These are phyloP conservation scores for Sphagnum magellanicum DNA, from an alignment of 228 moss, liverwort and hornwort species.

Conservation along the genomic window DNA sequence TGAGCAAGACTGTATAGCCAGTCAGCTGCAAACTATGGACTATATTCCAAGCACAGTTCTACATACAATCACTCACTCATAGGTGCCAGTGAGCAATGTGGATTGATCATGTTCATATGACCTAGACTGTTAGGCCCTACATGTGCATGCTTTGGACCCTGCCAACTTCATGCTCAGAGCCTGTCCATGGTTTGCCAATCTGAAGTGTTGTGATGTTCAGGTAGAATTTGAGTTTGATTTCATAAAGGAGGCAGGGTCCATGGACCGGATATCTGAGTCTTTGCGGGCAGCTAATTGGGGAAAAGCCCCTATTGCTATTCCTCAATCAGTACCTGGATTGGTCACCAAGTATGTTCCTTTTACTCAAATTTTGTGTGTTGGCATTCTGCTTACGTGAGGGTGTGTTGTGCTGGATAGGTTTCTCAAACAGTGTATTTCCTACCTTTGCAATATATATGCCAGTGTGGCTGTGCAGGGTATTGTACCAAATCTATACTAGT, in stretches of 20 bases:
- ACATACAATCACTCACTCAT: too few relatives aligned
- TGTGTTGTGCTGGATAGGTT: not conserved
- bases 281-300: slow-evolving; percentile 41
- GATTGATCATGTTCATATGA: too few relatives aligned
- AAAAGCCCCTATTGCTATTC: slow-evolving; percentile 56
- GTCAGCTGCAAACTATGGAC: not conserved
- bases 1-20: not conserved
- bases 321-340: slow-evolving; percentile 66
- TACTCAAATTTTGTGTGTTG: not conserved
- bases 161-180: too few relatives aligned
- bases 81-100: too few relatives aligned
- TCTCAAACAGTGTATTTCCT: too few relatives aligned
- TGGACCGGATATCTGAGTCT: slow-evolving; percentile 81
- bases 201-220: slow-evolving; percentile 17
- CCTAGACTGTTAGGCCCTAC: too few relatives aligned
- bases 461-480: too few relatives aligned
- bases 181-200: too few relatives aligned
- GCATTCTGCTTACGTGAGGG: not conserved
- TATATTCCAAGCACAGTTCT: not conserved
- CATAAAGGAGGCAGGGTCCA: slow-evolving; percentile 70
- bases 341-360: slow-evolving; percentile 60
- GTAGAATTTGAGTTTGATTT: slow-evolving; percentile 96
- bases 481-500: too few relatives aligned
- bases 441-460: too few relatives aligned
- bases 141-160: too few relatives aligned